Percentiles rank a stretch among this genome's conserved stretches.
phyloP scores from a whole-genome alignment of 371 early-diverging fungal genomes.

The Gilbertella persicaria region DNA sequence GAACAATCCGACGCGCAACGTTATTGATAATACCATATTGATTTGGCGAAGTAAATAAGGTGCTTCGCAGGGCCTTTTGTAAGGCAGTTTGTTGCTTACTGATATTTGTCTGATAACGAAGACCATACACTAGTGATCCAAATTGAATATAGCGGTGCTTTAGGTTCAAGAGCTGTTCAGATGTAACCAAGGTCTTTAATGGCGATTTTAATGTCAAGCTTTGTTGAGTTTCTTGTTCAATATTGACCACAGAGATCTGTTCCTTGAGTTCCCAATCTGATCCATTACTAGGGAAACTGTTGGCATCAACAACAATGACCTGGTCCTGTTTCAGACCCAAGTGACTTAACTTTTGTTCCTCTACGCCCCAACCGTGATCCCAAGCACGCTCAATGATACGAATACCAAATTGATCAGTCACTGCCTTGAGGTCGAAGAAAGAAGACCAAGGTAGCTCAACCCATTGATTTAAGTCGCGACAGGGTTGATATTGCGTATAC shows the following conservation, averaged over 20 bases:
- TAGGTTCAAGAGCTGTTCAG: constrained; percentile 14
- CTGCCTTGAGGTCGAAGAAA: constrained; percentile 13
- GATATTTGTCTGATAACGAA: constrained; percentile 24
- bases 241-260: not conserved
- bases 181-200: constrained; percentile 5
- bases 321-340: not conserved
- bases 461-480: constrained; percentile 13
- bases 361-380: constrained; percentile 31
- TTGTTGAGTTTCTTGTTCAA: constrained; percentile 9
- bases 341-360: constrained; percentile 15
- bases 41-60: constrained; percentile 30
- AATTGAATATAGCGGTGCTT: constrained; percentile 29
- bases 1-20: constrained; percentile 17
- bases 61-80: constrained; percentile 20
- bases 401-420: constrained; percentile 25
- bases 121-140: constrained; percentile 35
- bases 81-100: constrained; percentile 22
- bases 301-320: constrained; percentile 30
- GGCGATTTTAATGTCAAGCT: constrained; percentile 1
- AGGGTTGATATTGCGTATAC: constrained; percentile 13
- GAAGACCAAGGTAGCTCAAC: constrained; percentile 28
- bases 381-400: constrained; percentile 29
- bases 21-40: constrained; percentile 12
- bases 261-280: constrained; percentile 15
- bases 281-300: constrained; percentile 36